Percentiles rank a stretch among this genome's conserved stretches.
Evolutionary conservation across 768 basidiomycete genomes (phyloP).

Genomic region (Baorangia bicolor): DNA sequence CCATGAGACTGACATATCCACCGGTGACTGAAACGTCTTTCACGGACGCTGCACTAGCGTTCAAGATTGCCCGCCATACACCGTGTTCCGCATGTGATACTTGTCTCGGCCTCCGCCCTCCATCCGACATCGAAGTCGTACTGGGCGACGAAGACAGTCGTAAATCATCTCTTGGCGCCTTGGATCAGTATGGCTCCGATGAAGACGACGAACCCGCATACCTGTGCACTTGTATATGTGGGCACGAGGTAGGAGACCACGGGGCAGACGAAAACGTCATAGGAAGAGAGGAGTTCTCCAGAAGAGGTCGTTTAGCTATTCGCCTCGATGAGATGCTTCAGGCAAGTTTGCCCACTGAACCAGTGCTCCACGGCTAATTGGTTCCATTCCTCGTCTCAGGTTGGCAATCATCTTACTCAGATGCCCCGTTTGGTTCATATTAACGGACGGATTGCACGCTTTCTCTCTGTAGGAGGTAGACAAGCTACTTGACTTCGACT

Average conservation of each 20-base stretch:
- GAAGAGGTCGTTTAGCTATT: conserved; percentile 72
- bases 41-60: conserved; percentile 48
- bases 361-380: conserved; percentile 10
- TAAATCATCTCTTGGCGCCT: conserved; percentile 49
- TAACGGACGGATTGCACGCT: conserved; percentile 12
- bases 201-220: conserved; percentile 60
- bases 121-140: conserved; percentile 54
- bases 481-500: conserved; percentile 77
- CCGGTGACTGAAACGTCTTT: conserved; percentile 52
- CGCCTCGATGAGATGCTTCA: conserved; percentile 80
- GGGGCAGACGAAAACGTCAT: conserved; percentile 60
- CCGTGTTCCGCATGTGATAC: conserved; percentile 61
- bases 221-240: conserved; percentile 64
- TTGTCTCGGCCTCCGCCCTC: conserved; percentile 75
- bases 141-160: conserved; percentile 45
- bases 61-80: conserved; percentile 85
- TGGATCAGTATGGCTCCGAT: conserved; percentile 70
- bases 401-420: conserved; percentile 20
- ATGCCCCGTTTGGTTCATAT: conserved; percentile 9
- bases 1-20: conserved; percentile 71
- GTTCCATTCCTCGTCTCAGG: conserved; percentile 17
- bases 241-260: conserved; percentile 63
- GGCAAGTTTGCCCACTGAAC: conserved; percentile 40
- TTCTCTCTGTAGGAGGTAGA: conserved; percentile 59
- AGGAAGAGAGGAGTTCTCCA: conserved; percentile 62